Base-by-base conservation (phyloP, 225 moss, liverwort and hornwort species). In the Sphagnum tenellum region DNA sequence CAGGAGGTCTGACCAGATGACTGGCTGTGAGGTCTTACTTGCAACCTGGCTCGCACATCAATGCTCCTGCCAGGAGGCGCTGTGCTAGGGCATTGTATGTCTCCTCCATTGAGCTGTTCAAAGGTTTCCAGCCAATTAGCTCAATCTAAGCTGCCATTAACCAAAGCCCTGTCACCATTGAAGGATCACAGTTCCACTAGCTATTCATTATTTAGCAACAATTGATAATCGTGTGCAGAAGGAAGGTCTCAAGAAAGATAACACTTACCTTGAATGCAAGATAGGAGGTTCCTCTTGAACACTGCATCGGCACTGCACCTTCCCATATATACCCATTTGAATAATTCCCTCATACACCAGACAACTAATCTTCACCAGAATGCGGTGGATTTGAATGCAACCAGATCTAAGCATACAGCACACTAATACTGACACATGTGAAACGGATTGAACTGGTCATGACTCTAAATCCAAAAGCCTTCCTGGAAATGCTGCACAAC, bases 71-170 rank as follows among this genome's bases (percentile, higher is more conserved):
- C 63, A 92, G 78, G 10, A 96, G 69, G 56, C 85, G 82, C 12
- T 61, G 69, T 65, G 92, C 92, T 68, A 96, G 73, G 64, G 67
- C 61, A 69, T 92, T 88, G 68, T 96, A 96, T 3, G 86, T 85
- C 71, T 88, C 89, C 69, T 77, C 77, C 92, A 92, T 96, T 46
- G 89, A 86, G 71, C 89, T 91, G 81, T 67, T 74, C 64, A 68
- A 67, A 73, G 12, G 48, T 53, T 70, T 4, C 66, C 61, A 49
- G 8, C 29, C 12, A 10, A 8, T 67, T 49, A 49, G 49, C 7
- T 47, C 7, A 59, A 29, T 2, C 9, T 9, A 10, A 48, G 8
- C 44, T 7, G 45, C 45, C 7, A 61, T 3, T 6, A 52, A 9
- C 9, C 52, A 52, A 9, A 5, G 6, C 7, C 7, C 9, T 9